A percentile compares a stretch with the other conserved stretches of the same genome.
These are phyloP conservation scores for Mycena floridula DNA, from an alignment of 768 basidiomycete species.

Conservation along the genomic window DNA sequence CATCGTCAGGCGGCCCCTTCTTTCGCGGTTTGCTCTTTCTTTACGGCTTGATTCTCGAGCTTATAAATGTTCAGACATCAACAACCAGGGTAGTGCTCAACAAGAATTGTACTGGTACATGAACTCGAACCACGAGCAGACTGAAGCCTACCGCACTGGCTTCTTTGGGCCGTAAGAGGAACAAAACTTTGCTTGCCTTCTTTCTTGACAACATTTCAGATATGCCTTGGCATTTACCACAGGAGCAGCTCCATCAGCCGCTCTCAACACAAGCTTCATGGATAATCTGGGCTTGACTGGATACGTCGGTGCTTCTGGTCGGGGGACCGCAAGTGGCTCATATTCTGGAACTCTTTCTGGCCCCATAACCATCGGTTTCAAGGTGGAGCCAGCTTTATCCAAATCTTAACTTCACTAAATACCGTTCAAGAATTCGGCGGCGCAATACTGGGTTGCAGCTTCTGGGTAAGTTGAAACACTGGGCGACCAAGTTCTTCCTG, in stretches of 20 bases:
- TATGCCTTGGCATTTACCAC: slow-evolving; percentile 32
- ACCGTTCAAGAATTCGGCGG: slow-evolving; percentile 22
- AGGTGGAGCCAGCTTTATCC: too few species aligned
- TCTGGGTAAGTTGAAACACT: too few species aligned
- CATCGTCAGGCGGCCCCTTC: slow-evolving; percentile 25
- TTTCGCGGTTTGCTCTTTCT: too few species aligned
- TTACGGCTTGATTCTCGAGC: too few species aligned
- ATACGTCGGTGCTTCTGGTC: too few species aligned
- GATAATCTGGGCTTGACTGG: too few species aligned
- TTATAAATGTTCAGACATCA: too few species aligned
- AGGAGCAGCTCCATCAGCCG: slow-evolving; percentile 24
- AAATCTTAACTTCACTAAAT: too few species aligned
- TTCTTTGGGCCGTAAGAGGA: slow-evolving; percentile 25
- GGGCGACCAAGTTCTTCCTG: too few species aligned
- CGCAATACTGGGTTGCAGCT: slow-evolving; percentile 31
- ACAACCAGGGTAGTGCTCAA: slow-evolving; percentile 29
- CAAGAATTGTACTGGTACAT: slow-evolving; percentile 31
- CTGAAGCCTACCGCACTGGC: slow-evolving; percentile 24
- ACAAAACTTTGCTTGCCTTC: not conserved
- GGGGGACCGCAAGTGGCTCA: slow-evolving; percentile 20
- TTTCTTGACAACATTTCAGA: not conserved
- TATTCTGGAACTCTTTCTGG: slow-evolving; percentile 14
- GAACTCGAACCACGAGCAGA: slow-evolving; percentile 9
- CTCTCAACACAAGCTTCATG: too few species aligned
- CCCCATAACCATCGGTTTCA: slow-evolving; percentile 19